Conservation (phyloP, 768 basidiomycete species). For the Sporobolomyces roseus region DNA sequence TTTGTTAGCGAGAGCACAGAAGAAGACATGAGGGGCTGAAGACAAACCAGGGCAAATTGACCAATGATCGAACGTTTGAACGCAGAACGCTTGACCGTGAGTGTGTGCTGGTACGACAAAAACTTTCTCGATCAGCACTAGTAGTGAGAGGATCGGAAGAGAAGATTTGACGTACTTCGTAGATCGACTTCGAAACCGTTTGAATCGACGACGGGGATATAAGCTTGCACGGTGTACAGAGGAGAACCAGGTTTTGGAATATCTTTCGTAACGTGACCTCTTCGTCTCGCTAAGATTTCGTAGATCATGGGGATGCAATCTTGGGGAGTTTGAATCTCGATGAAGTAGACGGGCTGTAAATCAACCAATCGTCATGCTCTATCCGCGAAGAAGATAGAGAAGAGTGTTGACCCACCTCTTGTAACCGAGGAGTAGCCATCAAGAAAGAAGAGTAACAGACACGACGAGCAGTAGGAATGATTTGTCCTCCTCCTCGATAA, state of each 20-base stretch:
- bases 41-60: constrained; percentile 85
- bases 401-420: constrained; percentile 46
- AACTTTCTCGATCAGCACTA: too few species aligned
- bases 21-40: neutral
- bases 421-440: constrained; percentile 61
- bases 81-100: constrained; percentile 97
- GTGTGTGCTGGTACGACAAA: constrained; percentile 60
- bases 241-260: constrained; percentile 97
- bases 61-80: constrained; percentile 98
- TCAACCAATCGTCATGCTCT: neutral
- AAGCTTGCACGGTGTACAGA: constrained; percentile 93
- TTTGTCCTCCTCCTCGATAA: constrained; percentile 95
- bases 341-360: constrained; percentile 97
- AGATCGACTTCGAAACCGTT: constrained; percentile 99
- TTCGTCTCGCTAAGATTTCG: constrained; percentile 92
- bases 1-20: neutral
- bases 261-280: constrained; percentile 99
- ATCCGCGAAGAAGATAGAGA: neutral
- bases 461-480: constrained; percentile 95
- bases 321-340: constrained; percentile 98
- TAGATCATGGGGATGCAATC: constrained; percentile 99
- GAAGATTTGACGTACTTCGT: constrained; percentile 53
- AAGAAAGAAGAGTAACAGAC: constrained; percentile 99
- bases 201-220: constrained; percentile 96
- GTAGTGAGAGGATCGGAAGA: too few species aligned